Evolutionary conservation across 306 rosid species (phyloP).

Genomic region (Trifolium pratense): DNA sequence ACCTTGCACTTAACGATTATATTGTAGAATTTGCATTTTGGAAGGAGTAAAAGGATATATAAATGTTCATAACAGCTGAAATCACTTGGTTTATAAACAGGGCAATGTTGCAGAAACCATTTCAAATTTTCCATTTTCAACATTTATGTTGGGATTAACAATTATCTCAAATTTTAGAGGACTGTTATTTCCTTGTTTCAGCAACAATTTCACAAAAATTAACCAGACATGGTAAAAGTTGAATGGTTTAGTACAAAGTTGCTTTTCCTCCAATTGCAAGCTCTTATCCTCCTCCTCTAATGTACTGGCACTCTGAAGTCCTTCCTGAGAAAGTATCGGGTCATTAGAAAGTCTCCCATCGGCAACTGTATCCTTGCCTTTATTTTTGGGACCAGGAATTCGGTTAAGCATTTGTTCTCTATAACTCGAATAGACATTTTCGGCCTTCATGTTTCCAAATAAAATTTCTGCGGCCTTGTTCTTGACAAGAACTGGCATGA

Average conservation of each 20-base stretch:
- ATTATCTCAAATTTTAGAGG: constrained; percentile 66
- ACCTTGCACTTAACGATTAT: background rate
- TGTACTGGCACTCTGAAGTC: constrained; percentile 41
- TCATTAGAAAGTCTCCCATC: constrained; percentile 11
- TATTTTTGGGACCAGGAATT: constrained; percentile 28
- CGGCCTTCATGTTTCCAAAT: constrained; percentile 85
- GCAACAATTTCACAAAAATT: constrained; percentile 65
- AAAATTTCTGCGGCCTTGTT: constrained; percentile 78
- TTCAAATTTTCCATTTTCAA: constrained; percentile 77
- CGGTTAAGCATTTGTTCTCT: constrained; percentile 42
- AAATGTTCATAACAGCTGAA: background rate
- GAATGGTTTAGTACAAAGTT: constrained; percentile 25
- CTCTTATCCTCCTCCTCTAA: constrained; percentile 35
- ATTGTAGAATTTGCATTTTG: background rate
- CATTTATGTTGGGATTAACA: constrained; percentile 55
- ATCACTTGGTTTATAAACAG: constrained; percentile 50
- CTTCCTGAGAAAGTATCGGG: constrained; percentile 36
- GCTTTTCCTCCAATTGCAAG: constrained; percentile 39
- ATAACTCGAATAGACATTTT: constrained; percentile 55
- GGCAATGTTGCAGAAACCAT: constrained; percentile 66
- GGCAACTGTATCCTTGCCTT: constrained; percentile 20
- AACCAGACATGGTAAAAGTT: constrained; percentile 65
- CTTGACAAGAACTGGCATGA: constrained; percentile 67
- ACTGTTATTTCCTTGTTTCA: constrained; percentile 69
- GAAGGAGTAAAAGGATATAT: constrained; percentile 1